Evolutionary conservation across 2,329 filamentous ascomycete genomes (phyloP), one percentile per base, ranked within the genome.

Genomic region (Venturia effusa): DNA sequence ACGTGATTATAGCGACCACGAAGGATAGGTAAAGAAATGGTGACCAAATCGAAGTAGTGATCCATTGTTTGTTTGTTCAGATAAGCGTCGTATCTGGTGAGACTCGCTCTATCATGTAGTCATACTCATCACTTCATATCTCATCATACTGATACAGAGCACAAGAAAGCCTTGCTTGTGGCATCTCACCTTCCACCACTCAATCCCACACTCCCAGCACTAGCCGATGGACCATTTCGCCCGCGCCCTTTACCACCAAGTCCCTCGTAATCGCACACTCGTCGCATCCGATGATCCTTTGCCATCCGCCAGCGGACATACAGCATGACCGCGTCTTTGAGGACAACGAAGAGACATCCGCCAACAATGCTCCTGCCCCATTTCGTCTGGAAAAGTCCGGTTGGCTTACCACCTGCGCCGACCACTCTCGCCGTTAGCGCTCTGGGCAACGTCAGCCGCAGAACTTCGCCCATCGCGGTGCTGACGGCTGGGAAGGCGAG

Each of bases 361-460:
- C 94, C 94, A 0, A 94, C 82, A 2, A 99, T 79, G 70, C 90
- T 97, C 64, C 94, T 82, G 0, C 92, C 94, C 91, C 94, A 97
- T 65, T 87, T 85, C 68, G 89, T 84, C 71, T 94, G 89, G 39
- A 99, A 74, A 32, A 97, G 79, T 0, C 89, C 87, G 0, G 84
- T 83, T 3, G 82, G 78, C 41, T 79, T 72, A 51, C 54, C 64
- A 51, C 72, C 37, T 72, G 71, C 59, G 76, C 73, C 62, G 73
- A 67, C 39, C 70, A 67, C 32, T 54, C 13, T 67, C 66, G 10
- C 69, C 11, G 88, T 85, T 86, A 89, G 92, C 3, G 83, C 77
- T 41, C 77, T 77, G 0, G 93, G 93, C 0, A 96, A 78, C 0
- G 83, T 74, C 13, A 84, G 73, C 17, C 88, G 85, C 40, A 97